Percentiles rank a stretch among this genome's conserved stretches.
Evolutionary conservation across 2,329 filamentous ascomycete genomes (phyloP).

Genomic region (Colletotrichum simmondsii): DNA sequence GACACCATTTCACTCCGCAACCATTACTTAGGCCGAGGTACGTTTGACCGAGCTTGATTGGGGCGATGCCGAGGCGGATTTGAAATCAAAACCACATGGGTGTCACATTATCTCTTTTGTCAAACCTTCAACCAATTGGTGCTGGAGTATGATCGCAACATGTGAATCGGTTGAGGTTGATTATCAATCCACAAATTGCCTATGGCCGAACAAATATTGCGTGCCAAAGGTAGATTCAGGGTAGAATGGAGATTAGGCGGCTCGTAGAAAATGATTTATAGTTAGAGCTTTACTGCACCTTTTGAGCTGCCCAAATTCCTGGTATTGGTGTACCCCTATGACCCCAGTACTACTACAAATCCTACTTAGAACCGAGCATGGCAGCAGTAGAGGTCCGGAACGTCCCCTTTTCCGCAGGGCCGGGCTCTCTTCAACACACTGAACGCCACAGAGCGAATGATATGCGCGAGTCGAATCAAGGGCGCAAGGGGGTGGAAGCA

Average conservation of each 20-base stretch:
- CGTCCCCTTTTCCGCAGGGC: background rate
- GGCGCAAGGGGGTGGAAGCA: slow-evolving; percentile 40
- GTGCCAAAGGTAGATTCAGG: slow-evolving; percentile 36
- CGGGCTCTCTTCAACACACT: background rate
- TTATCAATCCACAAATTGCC: slow-evolving; percentile 39
- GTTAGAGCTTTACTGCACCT: background rate
- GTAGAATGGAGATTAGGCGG: background rate
- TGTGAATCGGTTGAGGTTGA: slow-evolving; percentile 26
- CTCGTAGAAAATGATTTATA: background rate
- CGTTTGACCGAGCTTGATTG: background rate
- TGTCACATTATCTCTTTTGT: background rate
- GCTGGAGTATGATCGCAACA: background rate
- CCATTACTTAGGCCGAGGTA: background rate
- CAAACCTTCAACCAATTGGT: background rate
- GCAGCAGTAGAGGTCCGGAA: slow-evolving; percentile 29
- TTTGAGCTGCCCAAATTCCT: too few relatives aligned
- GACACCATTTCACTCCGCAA: background rate
- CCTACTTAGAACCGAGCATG: slow-evolving; percentile 1
- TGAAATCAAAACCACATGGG: background rate
- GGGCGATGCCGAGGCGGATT: background rate
- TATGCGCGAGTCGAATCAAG: background rate
- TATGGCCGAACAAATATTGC: slow-evolving; percentile 35
- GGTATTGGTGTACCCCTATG: background rate
- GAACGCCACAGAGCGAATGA: background rate
- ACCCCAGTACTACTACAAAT: background rate